Percentiles rank a stretch among this genome's conserved stretches.
These are phyloP conservation scores for Solanum pimpinellifolium DNA, from an alignment of 257 asterid genomes.

Conservation along the genomic window DNA sequence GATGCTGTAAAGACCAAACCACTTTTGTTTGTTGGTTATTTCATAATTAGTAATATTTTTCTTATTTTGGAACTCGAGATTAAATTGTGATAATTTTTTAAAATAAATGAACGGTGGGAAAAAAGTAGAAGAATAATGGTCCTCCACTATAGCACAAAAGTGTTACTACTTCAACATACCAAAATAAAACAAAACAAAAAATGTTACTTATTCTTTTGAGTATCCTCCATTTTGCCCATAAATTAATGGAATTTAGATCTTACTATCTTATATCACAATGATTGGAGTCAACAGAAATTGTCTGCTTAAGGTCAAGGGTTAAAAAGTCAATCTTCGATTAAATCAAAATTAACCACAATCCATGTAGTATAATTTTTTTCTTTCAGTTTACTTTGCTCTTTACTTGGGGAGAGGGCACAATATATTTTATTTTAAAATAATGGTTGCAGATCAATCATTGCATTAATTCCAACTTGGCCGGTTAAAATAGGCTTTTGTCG, in stretches of 20 bases:
- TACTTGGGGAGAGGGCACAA: neutral
- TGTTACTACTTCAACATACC: neutral
- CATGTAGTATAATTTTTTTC: neutral
- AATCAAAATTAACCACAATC: neutral
- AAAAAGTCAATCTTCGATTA: neutral
- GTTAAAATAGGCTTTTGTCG: conserved; percentile 16
- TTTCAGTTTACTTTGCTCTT: neutral
- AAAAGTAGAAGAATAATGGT: neutral
- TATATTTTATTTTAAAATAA: neutral
- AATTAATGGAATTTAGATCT: neutral
- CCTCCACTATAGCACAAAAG: neutral
- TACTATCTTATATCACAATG: conserved; percentile 8
- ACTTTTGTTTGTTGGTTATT: neutral
- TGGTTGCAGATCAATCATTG: conserved; percentile 16
- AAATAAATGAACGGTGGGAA: neutral
- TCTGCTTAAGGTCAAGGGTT: conserved; percentile 5
- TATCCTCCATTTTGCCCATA: neutral
- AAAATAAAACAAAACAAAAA: neutral
- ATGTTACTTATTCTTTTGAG: neutral
- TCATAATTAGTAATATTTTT: neutral
- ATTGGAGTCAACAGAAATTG: conserved; percentile 13
- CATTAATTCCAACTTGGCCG: conserved; percentile 6
- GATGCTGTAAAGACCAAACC: neutral
- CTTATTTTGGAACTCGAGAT: neutral
- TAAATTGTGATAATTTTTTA: neutral